Evolutionary conservation across 345 rosid species (phyloP).

Genomic region (Hypericum androsaemum): DNA sequence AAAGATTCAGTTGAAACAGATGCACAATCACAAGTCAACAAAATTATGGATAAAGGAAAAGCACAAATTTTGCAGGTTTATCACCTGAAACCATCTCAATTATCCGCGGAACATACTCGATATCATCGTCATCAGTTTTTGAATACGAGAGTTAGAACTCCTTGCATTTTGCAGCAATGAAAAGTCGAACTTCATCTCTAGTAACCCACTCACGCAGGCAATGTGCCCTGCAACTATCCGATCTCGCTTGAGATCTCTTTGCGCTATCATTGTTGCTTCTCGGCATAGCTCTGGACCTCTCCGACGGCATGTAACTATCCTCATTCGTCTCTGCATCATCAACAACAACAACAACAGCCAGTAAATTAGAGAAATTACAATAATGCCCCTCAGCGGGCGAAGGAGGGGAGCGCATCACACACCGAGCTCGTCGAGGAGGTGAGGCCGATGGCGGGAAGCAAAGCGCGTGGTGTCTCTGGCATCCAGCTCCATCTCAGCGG

Average conservation of each 20-base stretch:
- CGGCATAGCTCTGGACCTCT: conserved; percentile 68
- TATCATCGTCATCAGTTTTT: conserved; percentile 54
- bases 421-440: conserved; percentile 89
- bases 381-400: too few relatives aligned
- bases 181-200: conserved; percentile 93
- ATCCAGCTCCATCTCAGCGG: conserved; percentile 68
- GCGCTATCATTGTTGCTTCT: conserved; percentile 59
- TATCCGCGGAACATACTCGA: conserved; percentile 70
- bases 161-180: conserved; percentile 77
- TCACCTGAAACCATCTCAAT: conserved; percentile 91
- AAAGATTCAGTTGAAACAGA: background rate
- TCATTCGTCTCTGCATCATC: conserved; percentile 59
- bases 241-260: conserved; percentile 72
- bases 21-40: background rate
- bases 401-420: background rate
- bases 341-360: background rate
- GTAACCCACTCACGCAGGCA: conserved; percentile 86
- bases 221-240: conserved; percentile 1
- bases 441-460: conserved; percentile 63
- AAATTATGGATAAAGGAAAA: too few relatives aligned
- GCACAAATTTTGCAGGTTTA: background rate
- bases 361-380: too few relatives aligned
- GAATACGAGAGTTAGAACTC: conserved; percentile 67
- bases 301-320: conserved; percentile 70
- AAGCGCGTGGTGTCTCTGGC: conserved; percentile 42